phyloP scores from a whole-genome alignment of 140 eudicot species.

The Anethum foeniculum region DNA sequence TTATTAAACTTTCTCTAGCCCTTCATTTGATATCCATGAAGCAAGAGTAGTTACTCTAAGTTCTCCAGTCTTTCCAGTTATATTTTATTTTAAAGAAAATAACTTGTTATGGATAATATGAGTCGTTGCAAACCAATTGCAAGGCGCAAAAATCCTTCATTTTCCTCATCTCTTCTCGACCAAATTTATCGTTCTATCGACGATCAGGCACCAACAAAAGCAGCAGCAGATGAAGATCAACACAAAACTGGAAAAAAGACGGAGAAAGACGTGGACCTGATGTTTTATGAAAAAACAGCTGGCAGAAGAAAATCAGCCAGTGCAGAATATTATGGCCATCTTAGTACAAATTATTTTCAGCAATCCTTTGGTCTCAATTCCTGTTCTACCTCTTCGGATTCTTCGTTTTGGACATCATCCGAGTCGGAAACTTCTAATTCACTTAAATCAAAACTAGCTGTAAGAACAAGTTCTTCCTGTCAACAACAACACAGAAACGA shows the following conservation, averaged over 20 bases:
- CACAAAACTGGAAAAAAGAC: neutral
- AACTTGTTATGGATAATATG: neutral
- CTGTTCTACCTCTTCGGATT: neutral
- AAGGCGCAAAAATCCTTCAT: slow-evolving; percentile 6
- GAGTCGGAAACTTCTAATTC: slow-evolving; percentile 4
- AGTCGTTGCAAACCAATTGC: neutral
- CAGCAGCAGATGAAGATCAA: neutral
- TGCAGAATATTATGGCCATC: neutral
- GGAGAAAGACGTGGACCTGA: neutral
- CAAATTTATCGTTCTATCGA: slow-evolving; percentile 8
- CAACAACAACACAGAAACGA: neutral
- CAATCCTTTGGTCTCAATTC: neutral
- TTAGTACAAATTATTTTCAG: neutral
- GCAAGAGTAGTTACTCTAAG: neutral
- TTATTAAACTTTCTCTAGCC: neutral
- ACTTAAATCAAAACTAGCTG: neutral
- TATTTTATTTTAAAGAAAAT: neutral
- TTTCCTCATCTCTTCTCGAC: slow-evolving; percentile 6
- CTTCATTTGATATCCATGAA: neutral
- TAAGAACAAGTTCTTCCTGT: neutral
- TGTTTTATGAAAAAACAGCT: neutral
- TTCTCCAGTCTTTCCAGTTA: neutral
- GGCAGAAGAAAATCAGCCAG: slow-evolving; percentile 4
- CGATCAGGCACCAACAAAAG: neutral
- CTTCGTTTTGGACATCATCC: neutral